phyloP scores from a whole-genome alignment of 495 filamentous ascomycete genomes.

The Lophiostoma macrostomum region DNA sequence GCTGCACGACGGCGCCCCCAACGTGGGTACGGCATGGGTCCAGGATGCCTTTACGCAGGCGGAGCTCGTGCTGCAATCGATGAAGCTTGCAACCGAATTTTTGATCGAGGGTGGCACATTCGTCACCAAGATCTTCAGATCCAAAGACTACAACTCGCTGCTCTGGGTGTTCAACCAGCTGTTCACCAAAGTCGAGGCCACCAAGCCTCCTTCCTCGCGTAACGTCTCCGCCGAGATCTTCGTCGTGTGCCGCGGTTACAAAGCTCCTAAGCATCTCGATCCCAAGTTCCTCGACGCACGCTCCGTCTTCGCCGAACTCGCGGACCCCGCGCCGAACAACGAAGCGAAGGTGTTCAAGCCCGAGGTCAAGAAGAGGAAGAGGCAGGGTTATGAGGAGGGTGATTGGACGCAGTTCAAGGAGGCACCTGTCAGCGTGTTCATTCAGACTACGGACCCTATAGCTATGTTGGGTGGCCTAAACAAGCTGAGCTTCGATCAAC shows the following conservation, averaged over 20 bases:
- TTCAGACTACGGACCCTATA: constrained; percentile 92
- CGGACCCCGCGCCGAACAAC: constrained; percentile 84
- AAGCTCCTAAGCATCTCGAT: constrained; percentile 88
- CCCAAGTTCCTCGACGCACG: constrained; percentile 88
- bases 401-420: constrained; percentile 93
- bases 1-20: constrained; percentile 97
- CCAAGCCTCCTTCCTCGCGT: constrained; percentile 91
- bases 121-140: constrained; percentile 96
- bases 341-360: constrained; percentile 98
- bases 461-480: constrained; percentile 89
- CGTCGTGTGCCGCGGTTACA: constrained; percentile 91
- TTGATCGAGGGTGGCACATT: constrained; percentile 86
- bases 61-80: constrained; percentile 83
- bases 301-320: constrained; percentile 91
- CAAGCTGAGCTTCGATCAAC: constrained; percentile 74
- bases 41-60: constrained; percentile 98
- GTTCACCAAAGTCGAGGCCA: constrained; percentile 91
- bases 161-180: constrained; percentile 98
- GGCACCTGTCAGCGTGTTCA: constrained; percentile 81
- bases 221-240: constrained; percentile 98
- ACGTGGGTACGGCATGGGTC: constrained; percentile 96
- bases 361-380: constrained; percentile 92
- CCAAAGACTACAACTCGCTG: constrained; percentile 94
- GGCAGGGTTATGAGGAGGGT: constrained; percentile 95
- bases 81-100: constrained; percentile 95